Percentiles rank a stretch among this genome's conserved stretches.
Conservation (phyloP, 257 asterid genomes). For the Dorcoceras hygrometricum region DNA sequence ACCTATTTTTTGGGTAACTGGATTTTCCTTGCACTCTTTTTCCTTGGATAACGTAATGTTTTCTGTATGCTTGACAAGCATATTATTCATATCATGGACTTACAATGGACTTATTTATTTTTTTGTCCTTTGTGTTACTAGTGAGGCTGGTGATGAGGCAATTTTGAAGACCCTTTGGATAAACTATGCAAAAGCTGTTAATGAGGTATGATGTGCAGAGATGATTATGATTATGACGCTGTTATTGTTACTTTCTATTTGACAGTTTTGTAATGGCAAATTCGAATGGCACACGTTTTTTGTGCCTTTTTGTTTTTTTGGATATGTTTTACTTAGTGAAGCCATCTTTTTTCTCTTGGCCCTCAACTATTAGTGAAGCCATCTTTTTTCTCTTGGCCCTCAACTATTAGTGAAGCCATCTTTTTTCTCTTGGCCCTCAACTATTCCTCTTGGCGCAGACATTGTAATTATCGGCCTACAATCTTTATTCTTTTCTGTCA, state of each 20-base stretch:
- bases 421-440: slow-evolving; percentile 1
- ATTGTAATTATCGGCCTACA: slow-evolving; percentile 1
- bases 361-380: too few relatives aligned
- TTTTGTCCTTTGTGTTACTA: slow-evolving; percentile 32
- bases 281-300: not conserved
- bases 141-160: slow-evolving; percentile 92
- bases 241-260: slow-evolving; percentile 12
- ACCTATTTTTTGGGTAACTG: slow-evolving; percentile 8
- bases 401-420: too few relatives aligned
- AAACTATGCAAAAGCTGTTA: slow-evolving; percentile 55
- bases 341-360: too few relatives aligned
- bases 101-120: slow-evolving; percentile 15
- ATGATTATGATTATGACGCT: slow-evolving; percentile 13
- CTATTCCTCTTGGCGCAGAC: slow-evolving; percentile 9
- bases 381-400: too few relatives aligned
- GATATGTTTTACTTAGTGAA: slow-evolving; percentile 11
- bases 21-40: not conserved
- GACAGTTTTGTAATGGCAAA: slow-evolving; percentile 12
- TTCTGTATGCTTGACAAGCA: not conserved
- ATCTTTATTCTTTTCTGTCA: not conserved
- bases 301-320: slow-evolving; percentile 2
- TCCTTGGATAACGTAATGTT: slow-evolving; percentile 4
- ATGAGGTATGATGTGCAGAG: slow-evolving; percentile 50
- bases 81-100: slow-evolving; percentile 10
- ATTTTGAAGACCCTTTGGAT: slow-evolving; percentile 75